These are phyloP conservation scores for Penicillium sp. DNA, from an alignment of 2,329 filamentous ascomycete genomes.

Conservation along the genomic window DNA sequence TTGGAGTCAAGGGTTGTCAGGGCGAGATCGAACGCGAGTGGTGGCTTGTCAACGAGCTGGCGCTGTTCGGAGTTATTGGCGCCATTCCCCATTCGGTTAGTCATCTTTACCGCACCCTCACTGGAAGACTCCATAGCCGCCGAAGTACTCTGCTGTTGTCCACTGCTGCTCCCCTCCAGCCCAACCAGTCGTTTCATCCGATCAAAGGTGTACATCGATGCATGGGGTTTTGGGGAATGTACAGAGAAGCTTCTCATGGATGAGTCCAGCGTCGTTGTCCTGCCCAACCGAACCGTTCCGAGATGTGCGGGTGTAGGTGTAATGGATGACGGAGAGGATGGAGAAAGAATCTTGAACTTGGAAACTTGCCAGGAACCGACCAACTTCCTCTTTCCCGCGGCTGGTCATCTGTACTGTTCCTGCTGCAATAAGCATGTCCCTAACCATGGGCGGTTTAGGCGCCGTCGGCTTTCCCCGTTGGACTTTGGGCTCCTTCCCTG, in stretches of 20 bases:
- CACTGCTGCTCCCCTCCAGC: constrained; percentile 7
- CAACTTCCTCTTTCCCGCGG: constrained; percentile 4
- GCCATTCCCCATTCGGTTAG: constrained; percentile 20
- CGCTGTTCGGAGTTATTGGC: constrained; percentile 5
- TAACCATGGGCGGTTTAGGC: background rate
- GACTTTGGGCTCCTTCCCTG: background rate
- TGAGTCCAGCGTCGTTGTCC: background rate
- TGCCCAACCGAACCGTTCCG: constrained; percentile 2
- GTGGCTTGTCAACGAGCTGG: constrained; percentile 7
- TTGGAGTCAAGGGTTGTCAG: background rate
- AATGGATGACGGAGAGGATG: constrained; percentile 20
- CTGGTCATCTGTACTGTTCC: constrained; percentile 3
- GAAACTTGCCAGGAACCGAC: constrained; percentile 5
- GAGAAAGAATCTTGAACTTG: background rate
- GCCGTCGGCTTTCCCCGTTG: background rate
- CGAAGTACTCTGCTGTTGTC: background rate
- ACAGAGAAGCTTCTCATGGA: background rate
- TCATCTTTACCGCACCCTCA: background rate
- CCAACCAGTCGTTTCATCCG: constrained; percentile 24
- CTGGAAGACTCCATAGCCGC: background rate
- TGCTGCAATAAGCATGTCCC: constrained; percentile 7
- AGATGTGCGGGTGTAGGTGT: constrained; percentile 14
- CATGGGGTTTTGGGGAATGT: background rate
- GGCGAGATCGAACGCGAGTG: background rate
- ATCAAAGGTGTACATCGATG: constrained; percentile 18